Evolutionary conservation across 2,329 filamentous ascomycete species (phyloP).

Genomic region (Nemania sp.): DNA sequence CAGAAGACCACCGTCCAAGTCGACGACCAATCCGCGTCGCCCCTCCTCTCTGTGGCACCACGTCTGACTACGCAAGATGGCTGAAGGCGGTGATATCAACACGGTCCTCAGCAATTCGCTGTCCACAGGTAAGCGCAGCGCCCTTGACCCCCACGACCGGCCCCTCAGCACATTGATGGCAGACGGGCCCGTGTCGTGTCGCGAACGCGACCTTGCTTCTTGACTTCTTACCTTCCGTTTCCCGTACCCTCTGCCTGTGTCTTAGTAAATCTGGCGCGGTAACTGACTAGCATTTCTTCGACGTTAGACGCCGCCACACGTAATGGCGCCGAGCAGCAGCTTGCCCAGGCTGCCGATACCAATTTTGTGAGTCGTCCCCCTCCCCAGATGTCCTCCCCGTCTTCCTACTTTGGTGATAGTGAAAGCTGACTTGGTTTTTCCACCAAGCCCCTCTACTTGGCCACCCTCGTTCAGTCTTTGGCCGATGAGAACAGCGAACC

Average conservation of each 20-base stretch:
- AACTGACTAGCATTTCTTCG: slow-evolving; percentile 41
- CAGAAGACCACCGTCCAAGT: slow-evolving; percentile 9
- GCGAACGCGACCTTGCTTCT: slow-evolving; percentile 11
- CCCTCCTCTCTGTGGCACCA: slow-evolving; percentile 15
- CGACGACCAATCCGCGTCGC: slow-evolving; percentile 24
- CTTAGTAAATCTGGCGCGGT: too few relatives aligned
- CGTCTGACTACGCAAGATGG: slow-evolving; percentile 55
- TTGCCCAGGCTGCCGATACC: slow-evolving; percentile 86
- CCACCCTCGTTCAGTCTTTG: slow-evolving; percentile 89
- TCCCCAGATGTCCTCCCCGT: slow-evolving; percentile 15
- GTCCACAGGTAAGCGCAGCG: slow-evolving; percentile 74
- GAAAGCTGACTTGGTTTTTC: slow-evolving; percentile 25
- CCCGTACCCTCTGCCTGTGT: background rate
- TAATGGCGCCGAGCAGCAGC: slow-evolving; percentile 90
- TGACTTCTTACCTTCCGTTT: background rate
- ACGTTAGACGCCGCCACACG: slow-evolving; percentile 81
- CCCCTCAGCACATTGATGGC: slow-evolving; percentile 22
- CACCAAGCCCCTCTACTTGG: slow-evolving; percentile 77
- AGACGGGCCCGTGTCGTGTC: slow-evolving; percentile 8
- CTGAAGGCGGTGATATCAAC: slow-evolving; percentile 83
- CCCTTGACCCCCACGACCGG: slow-evolving; percentile 1
- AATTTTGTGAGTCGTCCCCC: slow-evolving; percentile 76
- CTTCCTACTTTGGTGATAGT: slow-evolving; percentile 16
- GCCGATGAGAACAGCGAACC: slow-evolving; percentile 84
- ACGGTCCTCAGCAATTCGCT: slow-evolving; percentile 96